Conservation (phyloP, 371 early-diverging fungal genomes). For the Basidiobolus meristosporus region DNA sequence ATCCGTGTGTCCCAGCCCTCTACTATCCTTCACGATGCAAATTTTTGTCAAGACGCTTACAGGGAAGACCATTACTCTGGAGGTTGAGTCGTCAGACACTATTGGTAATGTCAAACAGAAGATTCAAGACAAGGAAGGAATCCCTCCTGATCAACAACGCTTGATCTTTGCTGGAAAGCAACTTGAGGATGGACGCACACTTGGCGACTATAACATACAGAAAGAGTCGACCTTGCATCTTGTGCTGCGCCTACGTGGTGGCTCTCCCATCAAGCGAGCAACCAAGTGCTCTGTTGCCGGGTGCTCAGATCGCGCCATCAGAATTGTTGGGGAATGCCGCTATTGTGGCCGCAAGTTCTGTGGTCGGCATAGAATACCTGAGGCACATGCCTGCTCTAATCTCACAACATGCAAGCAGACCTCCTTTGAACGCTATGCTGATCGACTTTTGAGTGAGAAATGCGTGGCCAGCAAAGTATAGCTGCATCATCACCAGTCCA, state of each 20-base stretch:
- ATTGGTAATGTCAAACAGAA: conserved; percentile 92
- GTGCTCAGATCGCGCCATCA: conserved; percentile 16
- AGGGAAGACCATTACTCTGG: conserved; percentile 95
- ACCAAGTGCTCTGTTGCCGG: conserved; percentile 62
- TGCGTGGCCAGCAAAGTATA: conserved; percentile 7
- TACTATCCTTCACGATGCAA: conserved; percentile 25
- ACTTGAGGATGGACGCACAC: conserved; percentile 93
- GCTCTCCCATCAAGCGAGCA: conserved; percentile 33
- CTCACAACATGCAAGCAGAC: conserved; percentile 26
- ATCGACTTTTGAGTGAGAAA: conserved; percentile 31
- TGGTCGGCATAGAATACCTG: conserved; percentile 38
- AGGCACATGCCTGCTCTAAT: conserved; percentile 41
- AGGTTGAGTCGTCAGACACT: conserved; percentile 89
- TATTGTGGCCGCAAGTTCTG: conserved; percentile 27
- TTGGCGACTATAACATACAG: conserved; percentile 80
- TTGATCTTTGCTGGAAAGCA: conserved; percentile 99
- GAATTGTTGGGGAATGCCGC: conserved; percentile 23
- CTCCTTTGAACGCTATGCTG: conserved; percentile 23
- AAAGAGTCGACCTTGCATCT: conserved; percentile 96
- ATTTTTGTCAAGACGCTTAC: conserved; percentile 98
- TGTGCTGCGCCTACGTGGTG: conserved; percentile 93
- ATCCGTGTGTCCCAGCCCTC: too few species aligned
- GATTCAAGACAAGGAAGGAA: conserved; percentile 98
- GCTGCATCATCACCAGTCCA: too few species aligned
- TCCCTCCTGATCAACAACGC: conserved; percentile 99